Percentiles rank a stretch among this genome's conserved stretches.
phyloP scores from a whole-genome alignment of 75 land plant genomes.

The Cupressus sempervirens region DNA sequence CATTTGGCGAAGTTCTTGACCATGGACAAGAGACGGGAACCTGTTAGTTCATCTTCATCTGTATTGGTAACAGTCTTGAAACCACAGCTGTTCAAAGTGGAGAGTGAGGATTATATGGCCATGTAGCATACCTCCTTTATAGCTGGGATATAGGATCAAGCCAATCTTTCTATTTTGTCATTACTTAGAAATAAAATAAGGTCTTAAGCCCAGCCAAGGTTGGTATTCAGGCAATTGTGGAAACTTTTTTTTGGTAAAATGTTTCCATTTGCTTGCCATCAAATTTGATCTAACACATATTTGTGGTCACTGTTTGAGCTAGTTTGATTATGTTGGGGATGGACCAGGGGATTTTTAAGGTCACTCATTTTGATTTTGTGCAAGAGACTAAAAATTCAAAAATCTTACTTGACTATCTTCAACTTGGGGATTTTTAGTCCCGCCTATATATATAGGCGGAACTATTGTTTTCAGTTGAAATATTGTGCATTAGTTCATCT shows the following conservation, averaged over 20 bases:
- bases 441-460: too few relatives aligned
- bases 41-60: neutral
- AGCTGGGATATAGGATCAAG: neutral
- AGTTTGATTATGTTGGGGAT: neutral
- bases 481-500: too few relatives aligned
- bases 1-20: neutral
- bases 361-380: neutral
- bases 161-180: neutral
- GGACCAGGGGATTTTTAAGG: neutral
- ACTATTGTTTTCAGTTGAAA: too few relatives aligned
- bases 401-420: neutral
- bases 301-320: neutral
- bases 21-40: neutral
- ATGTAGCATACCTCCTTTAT: neutral
- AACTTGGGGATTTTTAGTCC: too few relatives aligned
- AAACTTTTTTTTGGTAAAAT: neutral
- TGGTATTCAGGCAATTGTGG: neutral
- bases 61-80: neutral
- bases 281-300: neutral
- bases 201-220: neutral
- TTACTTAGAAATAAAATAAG: neutral
- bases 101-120: neutral
- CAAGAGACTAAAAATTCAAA: neutral
- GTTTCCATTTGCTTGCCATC: neutral
- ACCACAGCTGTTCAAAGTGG: neutral